phyloP scores from a whole-genome alignment of 768 basidiomycete species.

The Tulasnella sp. region DNA sequence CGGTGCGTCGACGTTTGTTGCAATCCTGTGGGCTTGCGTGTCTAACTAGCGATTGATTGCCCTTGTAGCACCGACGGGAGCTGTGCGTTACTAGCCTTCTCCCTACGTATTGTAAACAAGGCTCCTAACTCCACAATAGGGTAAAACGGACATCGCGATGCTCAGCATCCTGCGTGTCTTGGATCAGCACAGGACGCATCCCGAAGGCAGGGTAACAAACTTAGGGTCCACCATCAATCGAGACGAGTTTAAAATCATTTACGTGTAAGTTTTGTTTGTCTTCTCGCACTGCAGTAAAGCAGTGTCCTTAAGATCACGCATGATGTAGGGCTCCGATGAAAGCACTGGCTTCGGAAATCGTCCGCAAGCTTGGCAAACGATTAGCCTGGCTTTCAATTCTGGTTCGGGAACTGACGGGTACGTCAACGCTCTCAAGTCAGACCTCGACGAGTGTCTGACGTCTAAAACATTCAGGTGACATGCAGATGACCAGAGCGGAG shows the following conservation, averaged over 20 bases:
- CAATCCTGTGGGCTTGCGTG: not conserved
- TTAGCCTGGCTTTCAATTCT: conserved; percentile 76
- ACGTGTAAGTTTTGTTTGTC: conserved; percentile 50
- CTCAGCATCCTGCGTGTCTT: conserved; percentile 83
- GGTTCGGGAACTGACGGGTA: conserved; percentile 86
- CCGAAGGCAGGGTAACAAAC: conserved; percentile 22
- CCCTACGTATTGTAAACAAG: not conserved
- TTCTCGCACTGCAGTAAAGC: not conserved
- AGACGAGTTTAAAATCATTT: conserved; percentile 88
- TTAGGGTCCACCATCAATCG: conserved; percentile 45
- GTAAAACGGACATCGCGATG: conserved; percentile 99
- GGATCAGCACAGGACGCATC: conserved; percentile 46
- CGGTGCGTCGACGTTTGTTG: conserved; percentile 36
- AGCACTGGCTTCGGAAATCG: conserved; percentile 90
- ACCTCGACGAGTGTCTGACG: not conserved
- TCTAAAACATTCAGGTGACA: conserved; percentile 50
- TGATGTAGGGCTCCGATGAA: conserved; percentile 89
- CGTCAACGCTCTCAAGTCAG: conserved; percentile 13
- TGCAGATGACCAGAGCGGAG: conserved; percentile 91
- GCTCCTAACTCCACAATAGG: conserved; percentile 35
- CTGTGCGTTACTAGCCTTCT: conserved; percentile 42
- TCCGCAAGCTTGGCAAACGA: conserved; percentile 82
- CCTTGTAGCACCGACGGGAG: conserved; percentile 82
- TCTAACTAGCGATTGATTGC: not conserved
- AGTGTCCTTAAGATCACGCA: not conserved